Conservation (phyloP, 768 basidiomycete genomes). For the Ramaria sp. region DNA sequence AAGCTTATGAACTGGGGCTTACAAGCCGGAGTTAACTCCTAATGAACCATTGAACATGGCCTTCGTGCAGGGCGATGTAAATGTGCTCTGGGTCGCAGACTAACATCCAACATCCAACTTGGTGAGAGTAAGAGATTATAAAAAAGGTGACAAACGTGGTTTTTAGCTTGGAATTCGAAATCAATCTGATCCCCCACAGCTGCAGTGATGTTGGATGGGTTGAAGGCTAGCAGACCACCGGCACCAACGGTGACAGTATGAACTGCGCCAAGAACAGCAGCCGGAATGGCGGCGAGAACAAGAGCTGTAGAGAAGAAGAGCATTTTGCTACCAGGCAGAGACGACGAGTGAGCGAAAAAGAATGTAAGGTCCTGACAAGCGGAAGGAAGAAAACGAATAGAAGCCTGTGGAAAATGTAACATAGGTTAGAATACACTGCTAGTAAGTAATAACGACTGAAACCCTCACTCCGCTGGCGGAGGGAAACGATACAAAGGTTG, state of each 20-base stretch:
- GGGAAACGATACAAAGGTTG: neutral
- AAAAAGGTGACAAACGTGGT: slow-evolving; percentile 27
- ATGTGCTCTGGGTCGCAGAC: slow-evolving; percentile 40
- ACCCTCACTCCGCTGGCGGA: slow-evolving; percentile 7
- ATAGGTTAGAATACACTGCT: neutral
- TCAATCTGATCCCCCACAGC: slow-evolving; percentile 37
- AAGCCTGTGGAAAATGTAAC: neutral
- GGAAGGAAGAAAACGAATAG: neutral
- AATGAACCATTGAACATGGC: slow-evolving; percentile 16
- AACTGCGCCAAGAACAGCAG: neutral
- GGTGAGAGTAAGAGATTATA: slow-evolving; percentile 18
- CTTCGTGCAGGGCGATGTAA: slow-evolving; percentile 39
- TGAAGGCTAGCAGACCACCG: slow-evolving; percentile 24
- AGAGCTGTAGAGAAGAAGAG: neutral
- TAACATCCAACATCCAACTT: slow-evolving; percentile 28
- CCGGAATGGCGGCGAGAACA: neutral
- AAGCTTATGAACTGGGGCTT: neutral
- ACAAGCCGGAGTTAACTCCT: slow-evolving; percentile 43
- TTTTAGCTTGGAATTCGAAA: slow-evolving; percentile 34
- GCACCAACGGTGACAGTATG: slow-evolving; percentile 36
- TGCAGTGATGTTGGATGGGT: slow-evolving; percentile 36
- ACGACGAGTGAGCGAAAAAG: neutral
- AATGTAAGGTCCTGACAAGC: neutral
- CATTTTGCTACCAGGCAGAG: slow-evolving; percentile 7
- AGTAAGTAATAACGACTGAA: neutral